Evolutionary conservation across 106 monocot genomes (phyloP).

Genomic region (Dendrobium catenatum): DNA sequence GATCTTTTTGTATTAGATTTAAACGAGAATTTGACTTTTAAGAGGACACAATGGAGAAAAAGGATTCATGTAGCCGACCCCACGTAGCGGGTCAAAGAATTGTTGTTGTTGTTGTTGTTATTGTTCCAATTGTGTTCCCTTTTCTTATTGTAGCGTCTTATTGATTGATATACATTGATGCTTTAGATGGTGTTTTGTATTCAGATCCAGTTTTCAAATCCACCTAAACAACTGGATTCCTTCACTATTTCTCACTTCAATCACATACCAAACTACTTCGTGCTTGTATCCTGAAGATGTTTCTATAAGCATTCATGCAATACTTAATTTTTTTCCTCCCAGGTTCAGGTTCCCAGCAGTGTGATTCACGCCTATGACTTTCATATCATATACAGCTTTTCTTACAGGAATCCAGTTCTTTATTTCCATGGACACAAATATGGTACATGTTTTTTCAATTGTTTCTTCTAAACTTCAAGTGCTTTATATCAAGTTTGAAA

Average conservation of each 20-base stretch:
- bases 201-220: neutral
- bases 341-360: constrained; percentile 37
- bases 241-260: neutral
- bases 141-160: neutral
- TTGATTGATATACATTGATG: neutral
- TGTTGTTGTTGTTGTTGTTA: no score
- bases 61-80: no score
- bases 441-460: constrained; percentile 37
- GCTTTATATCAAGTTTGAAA: neutral
- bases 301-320: neutral
- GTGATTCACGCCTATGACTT: constrained; percentile 57
- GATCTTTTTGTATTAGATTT: no score
- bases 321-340: neutral
- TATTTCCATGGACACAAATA: constrained; percentile 71
- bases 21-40: no score
- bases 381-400: constrained; percentile 83
- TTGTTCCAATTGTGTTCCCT: neutral
- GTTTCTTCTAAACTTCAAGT: neutral
- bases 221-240: neutral
- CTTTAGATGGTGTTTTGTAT: neutral
- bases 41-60: no score
- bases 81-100: no score
- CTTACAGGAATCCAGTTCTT: constrained; percentile 75
- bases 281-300: neutral
- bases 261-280: neutral